A percentile compares a stretch with the other conserved stretches of the same genome.
Evolutionary conservation across 768 basidiomycete genomes (phyloP).

Genomic region (Phanerochaete sordida): DNA sequence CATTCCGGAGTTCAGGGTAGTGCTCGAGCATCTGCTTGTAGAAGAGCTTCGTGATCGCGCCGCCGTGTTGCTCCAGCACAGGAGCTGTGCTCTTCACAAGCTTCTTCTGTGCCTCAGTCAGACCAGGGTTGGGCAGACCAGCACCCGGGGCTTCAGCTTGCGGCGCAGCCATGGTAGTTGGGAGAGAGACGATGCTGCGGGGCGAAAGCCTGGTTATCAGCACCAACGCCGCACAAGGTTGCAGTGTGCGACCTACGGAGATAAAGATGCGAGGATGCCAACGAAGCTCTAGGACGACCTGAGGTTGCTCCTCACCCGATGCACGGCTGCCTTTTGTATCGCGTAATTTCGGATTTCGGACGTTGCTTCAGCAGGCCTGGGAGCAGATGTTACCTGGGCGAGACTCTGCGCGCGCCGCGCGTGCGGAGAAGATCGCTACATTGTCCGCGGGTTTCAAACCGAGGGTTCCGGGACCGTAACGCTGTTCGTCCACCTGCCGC

Average conservation of each 20-base stretch:
- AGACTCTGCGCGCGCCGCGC: not conserved
- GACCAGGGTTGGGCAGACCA: conserved; percentile 12
- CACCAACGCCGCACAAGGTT: not conserved
- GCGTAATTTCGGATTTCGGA: not conserved
- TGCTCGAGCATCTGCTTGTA: conserved; percentile 21
- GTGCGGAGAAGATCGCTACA: not conserved
- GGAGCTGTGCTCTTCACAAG: conserved; percentile 19
- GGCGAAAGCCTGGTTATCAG: not conserved
- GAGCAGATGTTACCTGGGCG: not conserved
- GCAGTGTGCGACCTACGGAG: not conserved
- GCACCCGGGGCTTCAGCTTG: not conserved
- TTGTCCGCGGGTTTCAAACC: not conserved
- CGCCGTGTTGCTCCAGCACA: conserved; percentile 20
- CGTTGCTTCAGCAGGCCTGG: not conserved
- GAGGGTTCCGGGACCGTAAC: too few relatives aligned
- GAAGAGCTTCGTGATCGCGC: conserved; percentile 17
- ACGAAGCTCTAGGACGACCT: not conserved
- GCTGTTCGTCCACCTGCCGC: too few relatives aligned
- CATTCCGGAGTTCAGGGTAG: conserved; percentile 17
- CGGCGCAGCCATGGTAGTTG: not conserved
- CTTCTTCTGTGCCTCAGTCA: conserved; percentile 21
- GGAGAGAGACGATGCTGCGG: not conserved
- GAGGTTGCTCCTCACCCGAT: not conserved
- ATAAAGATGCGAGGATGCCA: not conserved
- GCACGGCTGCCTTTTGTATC: not conserved